phyloP scores from a whole-genome alignment of 192 early-diverging fungal genomes.

The Coemansia pectinata region DNA sequence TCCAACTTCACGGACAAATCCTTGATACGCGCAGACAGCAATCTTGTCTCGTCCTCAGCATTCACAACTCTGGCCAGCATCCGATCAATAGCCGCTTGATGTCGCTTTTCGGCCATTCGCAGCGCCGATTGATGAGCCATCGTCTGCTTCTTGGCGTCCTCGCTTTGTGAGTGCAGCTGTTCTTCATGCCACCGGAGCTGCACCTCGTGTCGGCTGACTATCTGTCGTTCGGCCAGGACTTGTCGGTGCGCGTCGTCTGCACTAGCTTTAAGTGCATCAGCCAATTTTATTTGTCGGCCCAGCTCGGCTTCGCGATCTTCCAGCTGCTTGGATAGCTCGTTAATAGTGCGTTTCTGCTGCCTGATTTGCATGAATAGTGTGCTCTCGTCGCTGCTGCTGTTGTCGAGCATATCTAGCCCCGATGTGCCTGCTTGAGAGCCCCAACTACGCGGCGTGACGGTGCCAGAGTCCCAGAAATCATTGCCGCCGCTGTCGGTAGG shows the following conservation, averaged over 20 bases:
- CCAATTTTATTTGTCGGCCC: slow-evolving; percentile 9
- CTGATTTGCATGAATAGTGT: slow-evolving; percentile 17
- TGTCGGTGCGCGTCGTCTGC: slow-evolving; percentile 24
- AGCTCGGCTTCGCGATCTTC: slow-evolving; percentile 29
- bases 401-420: neutral
- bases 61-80: slow-evolving; percentile 14
- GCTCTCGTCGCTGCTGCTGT: slow-evolving; percentile 14
- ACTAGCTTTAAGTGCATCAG: slow-evolving; percentile 13
- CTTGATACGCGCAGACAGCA: slow-evolving; percentile 10
- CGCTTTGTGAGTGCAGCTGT: slow-evolving; percentile 19
- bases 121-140: slow-evolving; percentile 16
- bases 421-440: slow-evolving; percentile 11
- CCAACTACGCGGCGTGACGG: slow-evolving; percentile 14
- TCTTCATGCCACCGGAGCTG: slow-evolving; percentile 26
- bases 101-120: slow-evolving; percentile 15
- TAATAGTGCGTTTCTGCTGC: slow-evolving; percentile 34
- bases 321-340: slow-evolving; percentile 26
- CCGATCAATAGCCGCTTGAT: slow-evolving; percentile 12
- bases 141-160: slow-evolving; percentile 8
- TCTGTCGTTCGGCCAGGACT: slow-evolving; percentile 5
- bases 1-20: slow-evolving; percentile 28
- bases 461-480: slow-evolving; percentile 31
- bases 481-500: neutral
- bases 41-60: slow-evolving; percentile 17
- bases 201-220: slow-evolving; percentile 5